Conservation (phyloP, 495 filamentous ascomycete species). For the Aspergillus ellipticus region DNA sequence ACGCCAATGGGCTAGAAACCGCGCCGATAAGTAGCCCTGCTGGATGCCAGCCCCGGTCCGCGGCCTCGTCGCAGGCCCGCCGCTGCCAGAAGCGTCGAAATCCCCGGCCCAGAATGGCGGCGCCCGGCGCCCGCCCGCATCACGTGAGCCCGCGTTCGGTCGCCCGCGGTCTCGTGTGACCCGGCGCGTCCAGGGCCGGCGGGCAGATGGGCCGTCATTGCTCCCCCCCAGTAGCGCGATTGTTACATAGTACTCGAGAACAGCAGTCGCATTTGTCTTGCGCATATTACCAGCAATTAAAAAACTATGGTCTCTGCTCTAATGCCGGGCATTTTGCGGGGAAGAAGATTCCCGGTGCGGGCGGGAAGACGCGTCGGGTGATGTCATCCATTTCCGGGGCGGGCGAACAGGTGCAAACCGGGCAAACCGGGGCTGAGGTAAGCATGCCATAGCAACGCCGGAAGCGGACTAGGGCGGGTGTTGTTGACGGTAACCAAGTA, state of each 20-base stretch:
- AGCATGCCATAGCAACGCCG: conserved; percentile 12
- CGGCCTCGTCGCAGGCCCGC: too few relatives aligned
- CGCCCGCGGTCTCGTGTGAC: conserved; percentile 13
- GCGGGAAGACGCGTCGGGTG: conserved; percentile 29
- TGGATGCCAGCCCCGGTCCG: background rate
- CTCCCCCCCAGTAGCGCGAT: background rate
- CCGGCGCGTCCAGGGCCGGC: conserved; percentile 16
- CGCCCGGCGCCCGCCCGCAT: background rate
- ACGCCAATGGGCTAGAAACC: background rate
- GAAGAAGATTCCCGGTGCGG: background rate
- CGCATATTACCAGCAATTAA: background rate
- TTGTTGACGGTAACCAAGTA: conserved; percentile 24
- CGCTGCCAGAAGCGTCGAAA: conserved; percentile 1
- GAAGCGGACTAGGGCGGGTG: conserved; percentile 16
- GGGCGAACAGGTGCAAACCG: conserved; percentile 18
- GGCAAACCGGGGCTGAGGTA: conserved; percentile 18
- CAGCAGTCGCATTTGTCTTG: background rate
- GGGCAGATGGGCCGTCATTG: background rate
- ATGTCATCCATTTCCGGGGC: conserved; percentile 19
- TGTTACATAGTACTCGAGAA: background rate
- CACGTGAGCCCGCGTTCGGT: conserved; percentile 29
- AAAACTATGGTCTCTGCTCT: background rate
- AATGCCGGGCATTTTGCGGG: background rate
- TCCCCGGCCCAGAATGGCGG: background rate
- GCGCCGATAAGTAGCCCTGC: background rate